A percentile compares a stretch with the other conserved stretches of the same genome.
Conservation (phyloP, 2,329 filamentous ascomycete genomes). For the Diaporthe humulicola region DNA sequence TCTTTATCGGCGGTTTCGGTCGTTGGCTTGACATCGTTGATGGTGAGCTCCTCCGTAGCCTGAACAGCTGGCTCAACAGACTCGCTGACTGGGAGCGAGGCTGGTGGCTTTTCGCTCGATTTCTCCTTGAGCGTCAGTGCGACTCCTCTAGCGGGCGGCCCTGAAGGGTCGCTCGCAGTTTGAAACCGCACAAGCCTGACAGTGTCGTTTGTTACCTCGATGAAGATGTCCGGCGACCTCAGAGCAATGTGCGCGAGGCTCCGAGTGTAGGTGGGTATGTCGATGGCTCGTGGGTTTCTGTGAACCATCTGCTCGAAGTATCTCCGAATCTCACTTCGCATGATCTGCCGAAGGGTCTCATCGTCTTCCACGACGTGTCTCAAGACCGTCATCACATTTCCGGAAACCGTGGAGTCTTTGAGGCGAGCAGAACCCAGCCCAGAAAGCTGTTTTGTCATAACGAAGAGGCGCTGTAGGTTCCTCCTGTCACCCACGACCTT, state of each 20-base stretch:
- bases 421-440: conserved; percentile 83
- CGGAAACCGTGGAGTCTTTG: conserved; percentile 63
- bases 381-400: conserved; percentile 85
- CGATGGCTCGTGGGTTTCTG: conserved; percentile 68
- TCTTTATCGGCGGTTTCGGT: conserved; percentile 72
- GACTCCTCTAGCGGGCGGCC: conserved; percentile 41
- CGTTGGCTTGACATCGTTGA: conserved; percentile 69
- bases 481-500: conserved; percentile 85
- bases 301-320: conserved; percentile 72
- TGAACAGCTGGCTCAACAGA: conserved; percentile 60
- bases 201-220: conserved; percentile 88
- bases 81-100: conserved; percentile 50
- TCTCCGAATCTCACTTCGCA: conserved; percentile 88
- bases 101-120: conserved; percentile 15
- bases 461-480: conserved; percentile 89
- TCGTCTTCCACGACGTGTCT: conserved; percentile 97
- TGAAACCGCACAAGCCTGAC: conserved; percentile 77
- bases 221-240: conserved; percentile 86
- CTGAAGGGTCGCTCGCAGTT: conserved; percentile 48
- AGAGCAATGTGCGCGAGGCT: conserved; percentile 84
- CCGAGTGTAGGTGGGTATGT: conserved; percentile 81
- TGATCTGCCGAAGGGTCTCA: conserved; percentile 89
- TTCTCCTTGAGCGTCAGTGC: conserved; percentile 37
- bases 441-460: conserved; percentile 94
- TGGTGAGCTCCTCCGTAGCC: conserved; percentile 60